These are phyloP conservation scores for Pestalotiopsis sp. DNA, from an alignment of 2,329 filamentous ascomycete species.

Conservation along the genomic window DNA sequence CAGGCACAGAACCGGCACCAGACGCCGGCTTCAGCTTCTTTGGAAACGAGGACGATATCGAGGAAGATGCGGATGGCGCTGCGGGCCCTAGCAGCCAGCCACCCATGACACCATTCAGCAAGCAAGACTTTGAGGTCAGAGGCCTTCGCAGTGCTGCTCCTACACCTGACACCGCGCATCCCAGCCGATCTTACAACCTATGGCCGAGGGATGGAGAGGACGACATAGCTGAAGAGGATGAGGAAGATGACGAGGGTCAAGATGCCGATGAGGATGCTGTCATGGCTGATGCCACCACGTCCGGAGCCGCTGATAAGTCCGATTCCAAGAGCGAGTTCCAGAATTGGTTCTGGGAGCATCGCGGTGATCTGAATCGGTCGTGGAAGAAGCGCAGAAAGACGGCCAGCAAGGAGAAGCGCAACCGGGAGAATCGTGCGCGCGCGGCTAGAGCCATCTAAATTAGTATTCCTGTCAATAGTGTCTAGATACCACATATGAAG, in stretches of 20 bases:
- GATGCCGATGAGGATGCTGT: constrained; percentile 17
- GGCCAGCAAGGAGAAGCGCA: constrained; percentile 67
- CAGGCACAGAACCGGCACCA: constrained; percentile 42
- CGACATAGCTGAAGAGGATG: constrained; percentile 45
- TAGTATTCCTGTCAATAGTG: neutral
- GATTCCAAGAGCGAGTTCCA: constrained; percentile 54
- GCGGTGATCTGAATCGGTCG: constrained; percentile 65
- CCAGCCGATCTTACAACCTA: constrained; percentile 64
- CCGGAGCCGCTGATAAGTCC: constrained; percentile 5
- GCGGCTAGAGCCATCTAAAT: constrained; percentile 44
- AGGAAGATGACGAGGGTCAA: constrained; percentile 38
- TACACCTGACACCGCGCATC: constrained; percentile 89
- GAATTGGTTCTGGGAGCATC: constrained; percentile 70
- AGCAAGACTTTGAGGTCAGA: constrained; percentile 75
- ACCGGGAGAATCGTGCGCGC: constrained; percentile 64
- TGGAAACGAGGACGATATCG: constrained; percentile 50
- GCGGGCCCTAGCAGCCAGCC: constrained; percentile 33
- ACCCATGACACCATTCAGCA: constrained; percentile 83
- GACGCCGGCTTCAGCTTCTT: constrained; percentile 80
- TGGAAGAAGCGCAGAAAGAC: constrained; percentile 69
- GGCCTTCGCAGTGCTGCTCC: constrained; percentile 86
- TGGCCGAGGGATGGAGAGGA: constrained; percentile 44
- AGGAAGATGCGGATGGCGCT: constrained; percentile 31
- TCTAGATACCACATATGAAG: neutral
- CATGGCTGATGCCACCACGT: constrained; percentile 19